Evolutionary conservation across 1,284 basidiomycete species (phyloP), one percentile per base, ranked within the genome.

Genomic region (Boletellus deceptivus): DNA sequence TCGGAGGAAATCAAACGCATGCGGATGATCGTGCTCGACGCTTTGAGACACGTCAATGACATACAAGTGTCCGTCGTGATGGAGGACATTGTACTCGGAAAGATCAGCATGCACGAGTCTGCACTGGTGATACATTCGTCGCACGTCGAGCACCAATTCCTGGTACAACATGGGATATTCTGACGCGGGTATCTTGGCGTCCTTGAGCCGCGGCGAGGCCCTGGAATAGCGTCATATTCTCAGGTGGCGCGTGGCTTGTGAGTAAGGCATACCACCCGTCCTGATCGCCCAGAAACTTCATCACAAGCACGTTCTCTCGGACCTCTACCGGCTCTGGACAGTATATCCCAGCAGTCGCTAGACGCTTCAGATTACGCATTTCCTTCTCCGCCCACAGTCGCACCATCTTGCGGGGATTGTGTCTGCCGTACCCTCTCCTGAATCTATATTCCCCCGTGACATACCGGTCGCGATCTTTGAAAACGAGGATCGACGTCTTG

Each of bases 341-440:
- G 25, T 82, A 78, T 43, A 99, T 82, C 0, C 91, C 94, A 7
- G 92, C 92, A 24, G 84, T 72, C 9, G 82, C 77, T 42, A 99
- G 74, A 10, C 97, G 80, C 64, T 90, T 89, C 55, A 99, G 72
- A 65, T 99, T 99, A 17, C 97, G 83, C 84, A 98, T 89, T 70
- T 99, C 97, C 72, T 99, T 99, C 71, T 99, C 97, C 0, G 97
- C 97, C 97, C 97, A 99, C 7, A 99, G 74, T 11, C 93, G 82
- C 16, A 99, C 96, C 96, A 99, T 99, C 73, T 99, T 99, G 36
- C 97, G 84, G 9, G 97, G 96, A 66, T 99, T 99, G 58, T 84
- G 85, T 46, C 88, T 86, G 58, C 87, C 87, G 70, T 99, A 99
- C 7, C 96, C 96, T 55, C 89, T 83, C 35, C 93, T 80, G 74